Base-by-base conservation (phyloP, 2,329 filamentous ascomycete species). In the Aspergillus japonicus region DNA sequence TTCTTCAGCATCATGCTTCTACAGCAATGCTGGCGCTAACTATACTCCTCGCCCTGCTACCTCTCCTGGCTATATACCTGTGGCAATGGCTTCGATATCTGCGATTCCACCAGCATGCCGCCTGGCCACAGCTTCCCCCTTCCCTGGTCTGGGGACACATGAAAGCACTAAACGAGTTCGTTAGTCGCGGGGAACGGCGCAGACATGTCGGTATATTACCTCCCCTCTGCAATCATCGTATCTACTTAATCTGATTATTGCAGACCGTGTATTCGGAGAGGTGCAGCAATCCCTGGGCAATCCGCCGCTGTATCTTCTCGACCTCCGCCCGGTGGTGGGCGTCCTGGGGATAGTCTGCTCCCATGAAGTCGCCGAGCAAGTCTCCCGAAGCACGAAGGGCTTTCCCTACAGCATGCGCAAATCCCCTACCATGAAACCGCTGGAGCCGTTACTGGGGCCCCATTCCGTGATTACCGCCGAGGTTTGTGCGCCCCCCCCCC, bases 361-460 rank as follows among this genome's bases (percentile, higher is more conserved):
- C 47, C 64, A 67, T 58, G 61, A 66, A 23, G 44, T 68, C 11
- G 66, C 66, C 2, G 66, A 68, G 48, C 63, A 67, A 23, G 19
- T 64, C 11, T 60, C 60, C 3, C 50, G 56, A 24, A 54, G 24
- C 19, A 58, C 66, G 1, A 64, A 50, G 44, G n/a, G 12, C 5
- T 66, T 68, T 47, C 63, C 50, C 7, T 67, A 64, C n/a, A 63
- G 66, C 21, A 19, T 61, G 14, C 11, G 54, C 1, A 68, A 68
- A 26, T 63, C 63, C 2, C 57, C 58, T 2, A 50, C 50, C 0
- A 35, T 50, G 21, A 14, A 35, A 4, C 12, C 21, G 1, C 42
- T 64, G 10, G 44, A 21, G 16, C 54, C 24, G 1, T 31, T 65
- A 14, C 47, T 64, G n/a, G 64, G 64, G 2, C 29, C 48, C 14